Evolutionary conservation across 169 alveolate genomes (phyloP), one percentile per base, ranked within the genome.

Genomic region (Eimeria necatrix): DNA sequence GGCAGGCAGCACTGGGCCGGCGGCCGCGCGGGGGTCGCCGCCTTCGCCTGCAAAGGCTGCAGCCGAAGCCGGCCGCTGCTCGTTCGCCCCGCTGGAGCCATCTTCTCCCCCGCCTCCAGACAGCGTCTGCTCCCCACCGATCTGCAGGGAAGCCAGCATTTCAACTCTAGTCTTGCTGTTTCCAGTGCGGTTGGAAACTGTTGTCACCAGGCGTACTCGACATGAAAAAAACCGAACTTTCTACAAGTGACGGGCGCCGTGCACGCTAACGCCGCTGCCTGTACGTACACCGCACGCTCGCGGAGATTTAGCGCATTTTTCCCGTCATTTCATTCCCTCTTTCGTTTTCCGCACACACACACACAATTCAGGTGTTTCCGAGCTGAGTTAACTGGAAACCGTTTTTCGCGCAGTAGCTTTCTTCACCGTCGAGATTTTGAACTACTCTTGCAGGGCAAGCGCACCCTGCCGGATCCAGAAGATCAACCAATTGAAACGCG

Each of bases 281-380:
- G 87, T 76, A 76, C 87, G 68, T 76, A 76, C 87, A 76, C 87
- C 61, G 68, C 68, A 24, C 12, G 24, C 22, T 48, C 24, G 4
- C 6, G 24, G 48, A 8, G 18, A 4, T 16, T 9, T 0, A 6
- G 32, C 22, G 14, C 87, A 46, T 26, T 1, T 22, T 7, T 59
- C 5, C 16, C 87, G 32, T 76, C 87, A 76, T 61, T 76, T 76
- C 6, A 46, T 49, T 76, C 48, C 48, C 7, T 68, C 48, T 53
- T 48, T 26, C 12, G 60, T n/a, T n/a, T n/a, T n/a, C n/a, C n/a
- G n/a, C n/a, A n/a, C n/a, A n/a, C n/a, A n/a, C n/a, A n/a, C n/a
- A n/a, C n/a, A n/a, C n/a, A n/a, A n/a, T n/a, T n/a, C n/a, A n/a
- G n/a, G n/a, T n/a, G n/a, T n/a, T n/a, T n/a, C n/a, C n/a, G n/a